phyloP scores from a whole-genome alignment of 2,329 filamentous ascomycete species.

The Emericellopsis atlantica region DNA sequence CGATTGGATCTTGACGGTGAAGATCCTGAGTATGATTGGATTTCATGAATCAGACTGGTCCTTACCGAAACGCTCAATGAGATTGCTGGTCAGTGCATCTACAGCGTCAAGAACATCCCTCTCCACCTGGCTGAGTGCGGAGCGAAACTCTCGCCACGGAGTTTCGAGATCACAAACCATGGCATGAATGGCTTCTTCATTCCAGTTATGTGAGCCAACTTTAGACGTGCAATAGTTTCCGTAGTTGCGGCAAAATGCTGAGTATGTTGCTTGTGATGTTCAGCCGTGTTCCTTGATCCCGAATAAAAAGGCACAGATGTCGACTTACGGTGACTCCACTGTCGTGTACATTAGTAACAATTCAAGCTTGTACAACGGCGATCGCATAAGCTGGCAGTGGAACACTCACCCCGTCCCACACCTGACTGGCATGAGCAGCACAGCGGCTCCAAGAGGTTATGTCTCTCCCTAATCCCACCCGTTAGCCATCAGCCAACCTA shows the following conservation, averaged over 20 bases:
- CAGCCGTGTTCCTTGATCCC: not conserved
- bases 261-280: conserved; percentile 16
- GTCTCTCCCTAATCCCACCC: not conserved
- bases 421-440: not conserved
- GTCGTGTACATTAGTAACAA: not conserved
- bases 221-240: conserved; percentile 18
- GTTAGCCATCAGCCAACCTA: not conserved
- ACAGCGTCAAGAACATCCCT: not conserved
- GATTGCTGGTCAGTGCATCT: not conserved
- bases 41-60: not conserved
- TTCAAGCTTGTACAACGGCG: not conserved
- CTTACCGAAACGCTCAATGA: conserved; percentile 8
- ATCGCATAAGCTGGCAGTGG: not conserved
- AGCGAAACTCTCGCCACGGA: conserved; percentile 16
- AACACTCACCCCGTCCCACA: not conserved
- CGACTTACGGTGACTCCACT: conserved; percentile 15
- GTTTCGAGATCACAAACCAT: conserved; percentile 20
- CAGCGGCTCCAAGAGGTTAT: not conserved
- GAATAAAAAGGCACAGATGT: not conserved
- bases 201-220: conserved; percentile 24
- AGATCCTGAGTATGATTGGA: not conserved
- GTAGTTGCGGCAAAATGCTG: conserved; percentile 28
- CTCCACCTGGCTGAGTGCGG: not conserved
- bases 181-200: conserved; percentile 23
- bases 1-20: not conserved